Evolutionary conservation across 2,329 filamentous ascomycete genomes (phyloP).

Genomic region (Fusarium sp.): DNA sequence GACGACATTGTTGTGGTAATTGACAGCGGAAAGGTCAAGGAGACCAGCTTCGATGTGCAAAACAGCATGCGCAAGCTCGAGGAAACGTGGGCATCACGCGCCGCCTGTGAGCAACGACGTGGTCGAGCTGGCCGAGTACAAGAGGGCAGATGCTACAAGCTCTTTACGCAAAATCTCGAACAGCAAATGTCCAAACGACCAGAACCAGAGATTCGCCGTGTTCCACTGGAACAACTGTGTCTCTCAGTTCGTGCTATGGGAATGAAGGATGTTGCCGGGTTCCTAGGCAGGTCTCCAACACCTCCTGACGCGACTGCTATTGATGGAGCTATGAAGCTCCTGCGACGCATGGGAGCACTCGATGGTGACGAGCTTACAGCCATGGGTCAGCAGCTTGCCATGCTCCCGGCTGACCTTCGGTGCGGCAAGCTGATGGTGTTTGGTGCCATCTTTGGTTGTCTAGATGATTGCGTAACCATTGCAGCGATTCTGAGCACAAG

Average conservation of each 20-base stretch:
- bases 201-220: slow-evolving; percentile 91
- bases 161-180: slow-evolving; percentile 89
- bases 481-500: slow-evolving; percentile 90
- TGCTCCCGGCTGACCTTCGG: slow-evolving; percentile 91
- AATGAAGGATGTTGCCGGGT: slow-evolving; percentile 79
- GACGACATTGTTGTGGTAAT: slow-evolving; percentile 97
- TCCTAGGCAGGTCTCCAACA: slow-evolving; percentile 86
- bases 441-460: slow-evolving; percentile 89
- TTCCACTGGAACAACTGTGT: slow-evolving; percentile 93
- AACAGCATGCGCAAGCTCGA: slow-evolving; percentile 95
- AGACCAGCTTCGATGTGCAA: slow-evolving; percentile 90
- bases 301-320: slow-evolving; percentile 87
- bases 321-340: slow-evolving; percentile 79
- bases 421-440: slow-evolving; percentile 96
- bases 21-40: slow-evolving; percentile 93
- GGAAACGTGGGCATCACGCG: slow-evolving; percentile 93
- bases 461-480: slow-evolving; percentile 88
- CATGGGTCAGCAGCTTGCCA: slow-evolving; percentile 89
- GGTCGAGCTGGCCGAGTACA: slow-evolving; percentile 94
- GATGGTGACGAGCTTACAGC: slow-evolving; percentile 88
- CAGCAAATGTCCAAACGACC: slow-evolving; percentile 86
- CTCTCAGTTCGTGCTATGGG: slow-evolving; percentile 96
- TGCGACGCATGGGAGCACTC: slow-evolving; percentile 87
- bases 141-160: slow-evolving; percentile 91
- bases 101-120: slow-evolving; percentile 92